Evolutionary conservation across 116 monocot species (phyloP).

Genomic region (Cymodocea nodosa): DNA sequence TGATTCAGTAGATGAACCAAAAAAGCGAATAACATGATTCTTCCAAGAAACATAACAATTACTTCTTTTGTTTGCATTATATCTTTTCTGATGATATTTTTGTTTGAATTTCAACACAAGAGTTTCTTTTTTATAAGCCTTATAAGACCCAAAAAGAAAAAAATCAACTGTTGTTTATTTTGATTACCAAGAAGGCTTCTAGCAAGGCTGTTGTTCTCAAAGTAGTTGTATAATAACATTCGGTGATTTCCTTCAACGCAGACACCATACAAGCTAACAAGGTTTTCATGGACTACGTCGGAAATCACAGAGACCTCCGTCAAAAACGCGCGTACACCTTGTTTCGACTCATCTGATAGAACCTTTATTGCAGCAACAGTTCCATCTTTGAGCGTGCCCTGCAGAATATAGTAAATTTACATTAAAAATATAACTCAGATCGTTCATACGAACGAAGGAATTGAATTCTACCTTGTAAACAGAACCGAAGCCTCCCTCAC

Average conservation of each 20-base stretch:
- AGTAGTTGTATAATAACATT: slow-evolving; percentile 63
- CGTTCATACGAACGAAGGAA: no score
- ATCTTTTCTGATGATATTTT: no score
- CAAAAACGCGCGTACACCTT: slow-evolving; percentile 51
- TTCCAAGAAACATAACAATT: neutral
- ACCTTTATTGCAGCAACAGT: slow-evolving; percentile 58
- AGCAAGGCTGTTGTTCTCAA: slow-evolving; percentile 76
- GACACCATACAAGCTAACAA: slow-evolving; percentile 53
- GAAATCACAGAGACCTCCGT: slow-evolving; percentile 50
- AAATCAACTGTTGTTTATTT: no score
- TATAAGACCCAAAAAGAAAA: neutral
- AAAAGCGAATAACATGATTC: no score
- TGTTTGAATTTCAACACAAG: no score
- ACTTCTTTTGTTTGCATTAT: no score
- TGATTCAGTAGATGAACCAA: neutral
- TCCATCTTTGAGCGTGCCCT: slow-evolving; percentile 67
- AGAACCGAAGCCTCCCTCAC: slow-evolving; percentile 65
- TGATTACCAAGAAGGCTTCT: slow-evolving; percentile 60
- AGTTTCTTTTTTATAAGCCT: no score
- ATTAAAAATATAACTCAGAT: no score
- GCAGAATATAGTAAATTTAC: neutral
- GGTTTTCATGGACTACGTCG: slow-evolving; percentile 53
- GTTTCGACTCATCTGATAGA: slow-evolving; percentile 46
- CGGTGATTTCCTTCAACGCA: slow-evolving; percentile 51
- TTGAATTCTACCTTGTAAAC: slow-evolving; percentile 47